Evolutionary conservation across 1,284 basidiomycete species (phyloP), one percentile per base, ranked within the genome.

Genomic region (Tausonia pullulans): DNA sequence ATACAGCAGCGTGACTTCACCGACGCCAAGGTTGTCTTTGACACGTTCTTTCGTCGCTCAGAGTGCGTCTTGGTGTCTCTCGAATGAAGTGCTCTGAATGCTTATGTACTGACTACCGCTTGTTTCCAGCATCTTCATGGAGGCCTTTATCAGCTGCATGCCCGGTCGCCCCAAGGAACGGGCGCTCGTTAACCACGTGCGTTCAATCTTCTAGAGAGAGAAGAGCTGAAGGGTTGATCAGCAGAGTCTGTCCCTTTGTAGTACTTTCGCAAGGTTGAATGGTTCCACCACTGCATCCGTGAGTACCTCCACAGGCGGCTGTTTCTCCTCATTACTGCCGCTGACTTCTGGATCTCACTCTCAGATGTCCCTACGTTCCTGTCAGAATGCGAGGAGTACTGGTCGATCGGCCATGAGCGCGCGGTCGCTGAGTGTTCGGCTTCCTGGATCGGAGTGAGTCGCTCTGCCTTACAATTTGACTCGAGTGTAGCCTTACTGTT

Each of bases 221-320:
- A 48, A 11, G 27, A 44, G n/a, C n/a, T 16, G 27, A 27, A 27
- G 27, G 27, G 27, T 27, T 13, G 27, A 50, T 45, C 41, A 16
- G 51, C 51, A 48, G 43, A n/a, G 40, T 43, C 41, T 60, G 10
- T 43, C 39, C 5, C 14, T 41, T 41, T 39, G 39, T 45, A 63
- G 62, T 63, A 63, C 62, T 63, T 63, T 58, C 13, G 57, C 43
- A 40, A 39, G n/a, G 59, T 58, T 27, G 76, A 77, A 61, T 78
- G 76, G 76, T 69, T 77, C n/a, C 75, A 77, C 69, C 71, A 76
- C 70, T 74, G 75, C 74, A 61, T 72, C 72, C 68, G 61, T 62
- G 14, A 45, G 54, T 60, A 8, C 0, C 51, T 9, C 10, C 16
- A 27, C 13, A n/a, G 6, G 53, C 6, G n/a, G n/a, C 45, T 8